Evolutionary conservation across 192 early-diverging fungal genomes (phyloP), one percentile per base, ranked within the genome.

Genomic region (Podila epigama): DNA sequence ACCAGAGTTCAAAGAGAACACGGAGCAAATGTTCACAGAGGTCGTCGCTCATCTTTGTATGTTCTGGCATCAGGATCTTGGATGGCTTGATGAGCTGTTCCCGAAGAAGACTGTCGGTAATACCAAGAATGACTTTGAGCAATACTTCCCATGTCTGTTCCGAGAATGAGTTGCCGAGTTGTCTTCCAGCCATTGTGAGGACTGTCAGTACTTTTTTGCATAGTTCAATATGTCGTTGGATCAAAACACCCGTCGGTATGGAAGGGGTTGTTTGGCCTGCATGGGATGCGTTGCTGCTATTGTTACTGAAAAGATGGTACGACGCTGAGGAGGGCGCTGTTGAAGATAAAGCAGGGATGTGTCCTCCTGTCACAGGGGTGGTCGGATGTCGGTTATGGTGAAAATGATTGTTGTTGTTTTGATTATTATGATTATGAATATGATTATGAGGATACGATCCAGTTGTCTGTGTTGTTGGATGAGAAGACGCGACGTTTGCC

Each of bases 1-100:
- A 79, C 93, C 93, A 95, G 55, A 93, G 68, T 59, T 96, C 93
- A 70, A 92, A 84, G 34, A 93, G 70, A 68, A 93, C 93, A 61
- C 88, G 68, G 1, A 93, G 79, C 41, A 96, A 70, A 58, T 86
- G 81, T 58, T 91, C 91, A 66, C 90, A 92, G 32, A 96, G 80
- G 61, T 90, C 85, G 71, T 95, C 92, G 22, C 85, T 91, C 89
- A 96, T 92, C 34, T 79, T 80, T 1, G 64, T 61, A 59, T 51
- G 59, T 51, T 61, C 66, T 62, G 69, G 66, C 50, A 65, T 72
- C 60, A 35, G 54, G 5, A 51, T 35, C 25, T 41, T 67, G 27
- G 65, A 51, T 25, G 72, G 56, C 32, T 50, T 79, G 25, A 48
- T 60, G 33, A 72, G 60, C 7, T 88, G 89, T 66, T 89, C 87